These are phyloP conservation scores for Talaromyces sp. DNA, from an alignment of 2,329 filamentous ascomycete genomes.

Conservation along the genomic window DNA sequence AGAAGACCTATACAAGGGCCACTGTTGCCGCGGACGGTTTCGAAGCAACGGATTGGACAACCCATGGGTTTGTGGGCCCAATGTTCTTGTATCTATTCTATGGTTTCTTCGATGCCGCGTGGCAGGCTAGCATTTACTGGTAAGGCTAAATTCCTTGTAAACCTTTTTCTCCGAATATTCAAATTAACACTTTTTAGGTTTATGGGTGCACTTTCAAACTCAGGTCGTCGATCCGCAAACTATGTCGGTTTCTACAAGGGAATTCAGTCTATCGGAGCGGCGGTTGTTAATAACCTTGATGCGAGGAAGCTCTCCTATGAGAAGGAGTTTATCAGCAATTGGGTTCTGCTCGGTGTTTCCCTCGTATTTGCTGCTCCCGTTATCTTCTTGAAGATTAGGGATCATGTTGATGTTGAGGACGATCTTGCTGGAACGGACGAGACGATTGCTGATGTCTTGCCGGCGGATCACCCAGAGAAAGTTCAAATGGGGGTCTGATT, in stretches of 20 bases:
- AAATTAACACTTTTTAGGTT: no score
- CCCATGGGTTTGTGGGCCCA: conserved; percentile 68
- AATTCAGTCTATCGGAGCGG: conserved; percentile 78
- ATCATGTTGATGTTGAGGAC: conserved; percentile 11
- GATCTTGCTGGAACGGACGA: conserved; percentile 14
- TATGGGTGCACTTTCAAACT: conserved; percentile 90
- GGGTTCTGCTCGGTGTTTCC: conserved; percentile 6
- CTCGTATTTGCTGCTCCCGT: conserved; percentile 13
- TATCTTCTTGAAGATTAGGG: conserved; percentile 12
- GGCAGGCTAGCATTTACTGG: conserved; percentile 90
- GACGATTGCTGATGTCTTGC: conserved; percentile 14
- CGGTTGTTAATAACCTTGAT: conserved; percentile 41
- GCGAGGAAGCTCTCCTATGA: conserved; percentile 5
- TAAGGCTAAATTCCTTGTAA: conserved; percentile 35
- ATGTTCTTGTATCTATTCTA: conserved; percentile 89
- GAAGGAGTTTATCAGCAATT: conserved; percentile 12
- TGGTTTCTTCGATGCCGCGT: conserved; percentile 81
- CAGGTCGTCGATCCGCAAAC: conserved; percentile 86
- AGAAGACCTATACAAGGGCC: conserved; percentile 60
- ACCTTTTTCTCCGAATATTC: background rate
- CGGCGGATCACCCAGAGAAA: conserved; percentile 12
- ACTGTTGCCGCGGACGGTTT: conserved; percentile 3
- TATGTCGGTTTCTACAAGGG: conserved; percentile 84
- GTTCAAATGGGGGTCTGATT: background rate
- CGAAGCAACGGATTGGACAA: conserved; percentile 61